Base-by-base conservation (phyloP, 495 filamentous ascomycete species). In the Aspergillus hancockii region DNA sequence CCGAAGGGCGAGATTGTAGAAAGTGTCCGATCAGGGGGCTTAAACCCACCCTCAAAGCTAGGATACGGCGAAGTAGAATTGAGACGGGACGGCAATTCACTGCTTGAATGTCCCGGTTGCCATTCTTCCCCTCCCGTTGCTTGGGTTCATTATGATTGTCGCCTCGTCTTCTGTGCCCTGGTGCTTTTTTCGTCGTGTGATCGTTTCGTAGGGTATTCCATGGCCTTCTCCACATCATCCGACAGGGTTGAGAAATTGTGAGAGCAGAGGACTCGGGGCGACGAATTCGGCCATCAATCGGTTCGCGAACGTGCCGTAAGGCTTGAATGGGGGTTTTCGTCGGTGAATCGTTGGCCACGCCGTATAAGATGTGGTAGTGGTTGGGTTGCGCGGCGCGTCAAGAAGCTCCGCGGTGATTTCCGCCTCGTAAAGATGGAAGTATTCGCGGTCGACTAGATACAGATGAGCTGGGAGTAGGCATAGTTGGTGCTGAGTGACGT, bases 381-480 rank as follows among this genome's bases (percentile, higher is more conserved):
- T 43, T 43, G 38, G 7, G 14, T 43, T 43, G n/a, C 38, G 38
- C 4, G 16, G 38, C 4, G 38, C 14, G n/a, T 13, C 4, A 13
- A 43, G 38, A 18, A 43, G 38, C 10, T 43, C 38, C 4, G 38
- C 14, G 6, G 38, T 43, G 38, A 43, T 43, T 43, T 43, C 38
- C 38, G 38, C 38, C 38, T 43, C 38, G 38, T 43, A 43, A 43
- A 43, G n/a, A 43, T 43, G 16, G 16, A 43, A 7, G 38, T 43
- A 43, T 43, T 43, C 38, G 38, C 38, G 38, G n/a, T 43, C 38
- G n/a, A n/a, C 38, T n/a, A n/a, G n/a, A n/a, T n/a, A n/a, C n/a
- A n/a, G n/a, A n/a, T n/a, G n/a, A n/a, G n/a, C n/a, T n/a, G n/a
- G n/a, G n/a, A n/a, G n/a, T n/a, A n/a, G n/a, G n/a, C n/a, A n/a